A percentile compares a stretch with the other conserved stretches of the same genome.
Conservation (phyloP, 192 early-diverging fungal species). For the Coemansia sp. region DNA sequence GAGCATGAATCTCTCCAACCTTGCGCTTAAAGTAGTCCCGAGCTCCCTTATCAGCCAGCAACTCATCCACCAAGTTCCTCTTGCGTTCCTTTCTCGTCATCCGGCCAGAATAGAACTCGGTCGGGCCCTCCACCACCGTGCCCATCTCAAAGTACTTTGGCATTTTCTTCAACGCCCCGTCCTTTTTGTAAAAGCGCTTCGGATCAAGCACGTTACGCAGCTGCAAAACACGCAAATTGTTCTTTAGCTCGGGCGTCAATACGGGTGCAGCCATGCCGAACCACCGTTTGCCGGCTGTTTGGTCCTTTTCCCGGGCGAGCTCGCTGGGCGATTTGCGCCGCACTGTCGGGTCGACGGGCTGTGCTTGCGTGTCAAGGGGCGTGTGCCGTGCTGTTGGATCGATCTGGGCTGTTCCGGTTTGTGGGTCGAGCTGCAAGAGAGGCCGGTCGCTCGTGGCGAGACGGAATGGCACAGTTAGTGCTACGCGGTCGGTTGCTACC, state of each 20-base stretch:
- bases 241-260: slow-evolving; percentile 85
- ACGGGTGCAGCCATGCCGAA: slow-evolving; percentile 86
- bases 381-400: slow-evolving; percentile 12
- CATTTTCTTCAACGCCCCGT: slow-evolving; percentile 51
- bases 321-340: slow-evolving; percentile 24
- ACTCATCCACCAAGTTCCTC: slow-evolving; percentile 81
- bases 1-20: slow-evolving; percentile 72
- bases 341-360: slow-evolving; percentile 37
- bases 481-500: neutral
- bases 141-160: slow-evolving; percentile 96
- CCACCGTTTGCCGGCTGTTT: slow-evolving; percentile 63
- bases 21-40: slow-evolving; percentile 87
- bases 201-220: slow-evolving; percentile 87
- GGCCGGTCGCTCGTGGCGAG: slow-evolving; percentile 9
- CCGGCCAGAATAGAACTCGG: slow-evolving; percentile 88
- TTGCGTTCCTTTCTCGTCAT: slow-evolving; percentile 83
- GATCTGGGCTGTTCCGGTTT: slow-evolving; percentile 33
- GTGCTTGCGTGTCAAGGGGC: neutral
- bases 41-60: slow-evolving; percentile 74
- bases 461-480: slow-evolving; percentile 30
- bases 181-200: slow-evolving; percentile 89
- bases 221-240: slow-evolving; percentile 85
- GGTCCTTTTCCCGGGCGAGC: slow-evolving; percentile 19
- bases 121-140: slow-evolving; percentile 83
- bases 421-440: slow-evolving; percentile 13